Evolutionary conservation across 2,329 filamentous ascomycete species (phyloP).

Genomic region (Lecanicillium sp.): DNA sequence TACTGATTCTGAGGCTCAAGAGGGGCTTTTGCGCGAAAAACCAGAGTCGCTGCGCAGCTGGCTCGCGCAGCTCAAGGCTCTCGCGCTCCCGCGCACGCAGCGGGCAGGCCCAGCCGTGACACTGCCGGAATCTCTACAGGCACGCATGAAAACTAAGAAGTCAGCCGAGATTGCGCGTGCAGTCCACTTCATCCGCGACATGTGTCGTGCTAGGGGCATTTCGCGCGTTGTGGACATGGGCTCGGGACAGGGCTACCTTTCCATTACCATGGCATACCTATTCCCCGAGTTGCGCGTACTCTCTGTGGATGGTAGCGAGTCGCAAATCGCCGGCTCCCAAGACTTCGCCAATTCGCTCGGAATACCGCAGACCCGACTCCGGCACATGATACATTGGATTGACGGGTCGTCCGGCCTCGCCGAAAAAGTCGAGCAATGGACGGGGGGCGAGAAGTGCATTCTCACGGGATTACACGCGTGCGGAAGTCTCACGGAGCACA

Average conservation of each 20-base stretch:
- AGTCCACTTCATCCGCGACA: conserved; percentile 20
- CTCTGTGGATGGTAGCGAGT: conserved; percentile 27
- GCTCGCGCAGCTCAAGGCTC: conserved; percentile 20
- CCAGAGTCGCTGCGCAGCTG: conserved; percentile 21
- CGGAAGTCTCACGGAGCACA: conserved; percentile 28
- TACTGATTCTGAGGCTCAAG: not conserved
- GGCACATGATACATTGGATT: conserved; percentile 24
- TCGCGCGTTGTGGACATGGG: conserved; percentile 23
- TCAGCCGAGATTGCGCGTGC: conserved; percentile 25
- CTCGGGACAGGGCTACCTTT: conserved; percentile 27
- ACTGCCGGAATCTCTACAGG: conserved; percentile 20
- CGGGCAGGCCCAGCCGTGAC: conserved; percentile 13
- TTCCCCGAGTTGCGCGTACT: conserved; percentile 23
- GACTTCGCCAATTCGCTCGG: conserved; percentile 20
- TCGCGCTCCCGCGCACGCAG: conserved; percentile 21
- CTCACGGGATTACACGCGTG: conserved; percentile 29
- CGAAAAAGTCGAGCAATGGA: conserved; percentile 23
- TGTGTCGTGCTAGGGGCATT: conserved; percentile 21
- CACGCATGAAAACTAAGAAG: conserved; percentile 27
- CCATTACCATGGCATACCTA: conserved; percentile 23
- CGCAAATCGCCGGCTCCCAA: conserved; percentile 24
- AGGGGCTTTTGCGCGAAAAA: not conserved
- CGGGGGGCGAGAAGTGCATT: conserved; percentile 23
- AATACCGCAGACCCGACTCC: conserved; percentile 19
- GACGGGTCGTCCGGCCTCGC: conserved; percentile 21